Evolutionary conservation across 345 rosid species (phyloP).

Genomic region (Eucalyptus pauciflora): DNA sequence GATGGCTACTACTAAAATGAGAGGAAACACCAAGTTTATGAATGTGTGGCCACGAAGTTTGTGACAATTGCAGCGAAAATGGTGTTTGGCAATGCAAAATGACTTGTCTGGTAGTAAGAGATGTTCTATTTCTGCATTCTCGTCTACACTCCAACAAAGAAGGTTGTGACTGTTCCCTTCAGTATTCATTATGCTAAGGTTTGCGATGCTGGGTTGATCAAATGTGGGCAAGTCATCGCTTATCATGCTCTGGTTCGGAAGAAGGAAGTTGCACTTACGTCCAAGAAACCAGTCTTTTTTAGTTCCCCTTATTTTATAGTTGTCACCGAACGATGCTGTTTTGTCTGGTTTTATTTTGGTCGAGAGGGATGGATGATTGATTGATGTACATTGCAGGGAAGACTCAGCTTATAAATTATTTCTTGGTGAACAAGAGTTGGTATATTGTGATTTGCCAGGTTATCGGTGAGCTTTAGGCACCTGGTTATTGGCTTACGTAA

Average conservation of each 20-base stretch:
- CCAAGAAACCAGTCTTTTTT: conserved; percentile 56
- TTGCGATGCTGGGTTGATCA: conserved; percentile 83
- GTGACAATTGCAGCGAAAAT: not conserved
- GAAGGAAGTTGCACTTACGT: conserved; percentile 83
- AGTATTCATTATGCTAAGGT: conserved; percentile 31
- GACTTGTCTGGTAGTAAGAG: not conserved
- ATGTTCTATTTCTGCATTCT: not conserved
- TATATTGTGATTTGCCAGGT: conserved; percentile 91
- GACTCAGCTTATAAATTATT: conserved; percentile 81
- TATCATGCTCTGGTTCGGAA: conserved; percentile 58
- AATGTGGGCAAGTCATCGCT: conserved; percentile 69
- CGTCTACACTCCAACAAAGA: not conserved
- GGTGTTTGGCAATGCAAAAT: not conserved
- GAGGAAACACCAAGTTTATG: not conserved
- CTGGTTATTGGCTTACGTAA: not conserved
- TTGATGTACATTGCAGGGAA: conserved; percentile 34
- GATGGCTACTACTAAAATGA: not conserved
- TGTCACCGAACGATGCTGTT: too few species aligned
- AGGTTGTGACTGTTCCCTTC: not conserved
- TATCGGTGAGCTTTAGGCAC: conserved; percentile 43
- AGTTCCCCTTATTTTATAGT: too few species aligned
- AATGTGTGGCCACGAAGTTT: not conserved
- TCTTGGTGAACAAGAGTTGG: conserved; percentile 91
- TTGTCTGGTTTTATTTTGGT: too few species aligned
- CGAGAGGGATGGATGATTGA: too few species aligned